phyloP scores from a whole-genome alignment of 768 basidiomycete genomes.

The Dacryopinax primogenitus region DNA sequence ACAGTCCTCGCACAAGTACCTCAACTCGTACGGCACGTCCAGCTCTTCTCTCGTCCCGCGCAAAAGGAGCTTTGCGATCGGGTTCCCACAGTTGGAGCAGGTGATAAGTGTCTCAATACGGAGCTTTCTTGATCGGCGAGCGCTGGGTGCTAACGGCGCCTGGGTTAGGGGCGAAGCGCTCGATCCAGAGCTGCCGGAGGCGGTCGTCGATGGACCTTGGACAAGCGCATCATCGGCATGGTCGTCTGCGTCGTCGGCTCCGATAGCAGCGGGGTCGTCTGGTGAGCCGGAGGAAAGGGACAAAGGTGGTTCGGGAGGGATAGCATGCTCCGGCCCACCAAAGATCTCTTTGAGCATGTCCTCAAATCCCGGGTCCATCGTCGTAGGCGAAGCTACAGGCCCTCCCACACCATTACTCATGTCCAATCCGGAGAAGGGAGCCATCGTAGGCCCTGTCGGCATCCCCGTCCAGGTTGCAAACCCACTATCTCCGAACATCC shows the following conservation, averaged over 20 bases:
- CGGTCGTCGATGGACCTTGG: neutral
- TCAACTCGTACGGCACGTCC: conserved; percentile 7
- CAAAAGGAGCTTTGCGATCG: conserved; percentile 13
- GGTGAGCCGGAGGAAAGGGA: neutral
- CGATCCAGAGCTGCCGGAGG: neutral
- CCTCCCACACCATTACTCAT: neutral
- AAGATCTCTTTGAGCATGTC: conserved; percentile 1
- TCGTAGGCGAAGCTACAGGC: too few species aligned
- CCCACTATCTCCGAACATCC: neutral
- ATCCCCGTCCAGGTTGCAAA: neutral
- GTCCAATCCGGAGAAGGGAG: neutral
- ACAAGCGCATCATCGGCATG: neutral
- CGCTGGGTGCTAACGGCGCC: neutral
- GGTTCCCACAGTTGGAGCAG: conserved; percentile 8
- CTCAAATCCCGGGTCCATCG: neutral
- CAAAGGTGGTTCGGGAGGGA: neutral
- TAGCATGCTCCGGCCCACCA: neutral
- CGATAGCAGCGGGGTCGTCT: neutral
- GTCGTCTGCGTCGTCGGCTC: neutral
- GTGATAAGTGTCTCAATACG: conserved; percentile 11
- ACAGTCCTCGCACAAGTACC: conserved; percentile 12
- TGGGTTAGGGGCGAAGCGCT: neutral
- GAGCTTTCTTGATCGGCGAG: conserved; percentile 9
- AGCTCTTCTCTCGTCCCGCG: conserved; percentile 15
- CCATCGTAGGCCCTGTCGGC: neutral